Evolutionary conservation across 2,329 filamentous ascomycete species (phyloP).

Genomic region (Curvularia eragrostidis): DNA sequence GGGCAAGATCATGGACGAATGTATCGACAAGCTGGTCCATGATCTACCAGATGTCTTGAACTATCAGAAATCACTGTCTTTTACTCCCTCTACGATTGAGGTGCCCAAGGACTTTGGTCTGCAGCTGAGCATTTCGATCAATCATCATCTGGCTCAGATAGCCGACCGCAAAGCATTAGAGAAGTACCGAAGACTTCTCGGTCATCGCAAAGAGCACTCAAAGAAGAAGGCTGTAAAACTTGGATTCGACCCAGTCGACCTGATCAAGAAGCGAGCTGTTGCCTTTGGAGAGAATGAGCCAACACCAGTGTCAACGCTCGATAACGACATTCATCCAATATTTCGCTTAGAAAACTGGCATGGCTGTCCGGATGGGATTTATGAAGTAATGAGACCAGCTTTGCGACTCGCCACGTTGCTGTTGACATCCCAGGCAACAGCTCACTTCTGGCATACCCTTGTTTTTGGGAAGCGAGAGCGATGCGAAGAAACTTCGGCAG

Average conservation of each 20-base stretch:
- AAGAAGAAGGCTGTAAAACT: slow-evolving; percentile 44
- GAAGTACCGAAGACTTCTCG: slow-evolving; percentile 48
- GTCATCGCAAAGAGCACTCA: slow-evolving; percentile 41
- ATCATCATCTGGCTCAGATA: slow-evolving; percentile 49
- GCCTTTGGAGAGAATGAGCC: slow-evolving; percentile 34
- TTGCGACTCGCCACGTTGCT: slow-evolving; percentile 44
- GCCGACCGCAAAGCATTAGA: slow-evolving; percentile 47
- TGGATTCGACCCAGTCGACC: slow-evolving; percentile 49
- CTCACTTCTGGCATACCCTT: slow-evolving; percentile 49
- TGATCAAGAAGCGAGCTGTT: slow-evolving; percentile 51
- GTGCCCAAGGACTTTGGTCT: slow-evolving; percentile 49
- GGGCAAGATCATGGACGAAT: slow-evolving; percentile 47
- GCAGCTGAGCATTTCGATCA: slow-evolving; percentile 49
- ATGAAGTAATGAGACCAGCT: slow-evolving; percentile 49
- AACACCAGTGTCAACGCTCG: slow-evolving; percentile 38
- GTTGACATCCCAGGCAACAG: slow-evolving; percentile 46
- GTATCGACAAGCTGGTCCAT: slow-evolving; percentile 47
- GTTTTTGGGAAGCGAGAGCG: slow-evolving; percentile 46
- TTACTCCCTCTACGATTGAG: slow-evolving; percentile 49
- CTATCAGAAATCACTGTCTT: slow-evolving; percentile 43
- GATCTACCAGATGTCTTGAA: slow-evolving; percentile 46
- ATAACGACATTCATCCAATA: slow-evolving; percentile 47
- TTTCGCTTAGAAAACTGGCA: slow-evolving; percentile 51
- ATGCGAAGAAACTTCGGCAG: slow-evolving; percentile 38
- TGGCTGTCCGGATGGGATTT: slow-evolving; percentile 47